phyloP scores from a whole-genome alignment of 257 asterid genomes.

The Fraxinus excelsior region DNA sequence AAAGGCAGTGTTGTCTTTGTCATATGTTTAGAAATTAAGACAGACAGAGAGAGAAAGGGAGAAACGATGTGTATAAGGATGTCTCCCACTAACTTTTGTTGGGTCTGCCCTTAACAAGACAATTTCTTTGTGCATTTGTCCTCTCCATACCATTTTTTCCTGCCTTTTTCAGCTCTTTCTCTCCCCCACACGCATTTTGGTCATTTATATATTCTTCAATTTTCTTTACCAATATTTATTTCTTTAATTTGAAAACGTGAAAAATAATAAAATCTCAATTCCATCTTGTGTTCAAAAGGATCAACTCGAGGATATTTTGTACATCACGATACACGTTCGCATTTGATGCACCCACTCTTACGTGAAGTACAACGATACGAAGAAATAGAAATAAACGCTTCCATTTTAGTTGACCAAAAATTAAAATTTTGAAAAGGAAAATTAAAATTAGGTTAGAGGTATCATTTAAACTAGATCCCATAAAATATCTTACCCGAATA shows the following conservation, averaged over 20 bases:
- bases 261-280: no score
- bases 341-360: no score
- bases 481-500: neutral
- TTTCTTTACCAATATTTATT: neutral
- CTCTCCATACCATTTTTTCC: neutral
- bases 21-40: slow-evolving; percentile 3
- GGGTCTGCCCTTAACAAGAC: slow-evolving; percentile 33
- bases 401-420: no score
- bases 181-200: neutral
- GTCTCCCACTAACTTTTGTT: slow-evolving; percentile 43
- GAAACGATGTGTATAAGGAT: slow-evolving; percentile 14
- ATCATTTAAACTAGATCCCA: neutral
- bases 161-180: neutral
- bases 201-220: no score
- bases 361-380: no score
- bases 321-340: no score
- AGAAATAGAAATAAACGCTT: no score
- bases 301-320: no score
- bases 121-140: slow-evolving; percentile 26
- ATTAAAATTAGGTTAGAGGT: no score
- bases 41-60: neutral
- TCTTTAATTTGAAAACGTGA: no score
- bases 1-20: slow-evolving; percentile 28
- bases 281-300: no score
- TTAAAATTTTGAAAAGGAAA: no score